Evolutionary conservation across 495 filamentous ascomycete genomes (phyloP), one percentile per base, ranked within the genome.

Genomic region (Endocarpon pusillum): DNA sequence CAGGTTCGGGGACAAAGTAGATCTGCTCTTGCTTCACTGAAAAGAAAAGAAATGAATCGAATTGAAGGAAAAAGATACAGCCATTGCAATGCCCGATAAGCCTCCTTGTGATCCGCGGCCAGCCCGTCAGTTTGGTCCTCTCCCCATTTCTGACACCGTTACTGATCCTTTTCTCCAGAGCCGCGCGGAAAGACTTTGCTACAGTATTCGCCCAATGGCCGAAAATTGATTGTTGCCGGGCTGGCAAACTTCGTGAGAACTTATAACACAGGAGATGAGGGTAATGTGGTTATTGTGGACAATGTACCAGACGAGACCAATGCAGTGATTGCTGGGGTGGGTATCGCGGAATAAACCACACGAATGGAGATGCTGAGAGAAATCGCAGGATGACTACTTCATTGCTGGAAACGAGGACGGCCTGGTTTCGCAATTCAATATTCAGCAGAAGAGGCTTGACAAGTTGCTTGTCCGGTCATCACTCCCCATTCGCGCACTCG

Each of bases 401-500:
- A 66, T 94, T 22, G 66, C 78, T 38, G 86, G 85, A 20, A 77
- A 81, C 14, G 89, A 97, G 53, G 85, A 96, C 62, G 91, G 89
- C 39, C 85, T 79, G 19, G 83, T 97, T 41, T 86, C 72, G 57
- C 69, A 81, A 42, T 96, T 89, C 58, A 77, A 78, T 11, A 63
- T 91, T 35, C 57, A 69, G 29, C 69, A 69, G n/a, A 84, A 82
- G 37, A 52, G 67, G 33, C 77, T 87, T 53, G 76, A 85, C 24
- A 71, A 73, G 40, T 73, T 89, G 34, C 68, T 96, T 23, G 68
- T 84, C 1, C 78, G 89, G 26, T 81, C 72, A 40, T 71, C 82
- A 10, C 61, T 97, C 6, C 78, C 89, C 5, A 69, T 93, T 10
- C 67, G 89, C 48, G 85, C 94, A 47, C 64, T 97, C 38, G 77